Percentiles rank a stretch among this genome's conserved stretches.
Conservation (phyloP, 2,329 filamentous ascomycete species). For the Diplodia intermedia region DNA sequence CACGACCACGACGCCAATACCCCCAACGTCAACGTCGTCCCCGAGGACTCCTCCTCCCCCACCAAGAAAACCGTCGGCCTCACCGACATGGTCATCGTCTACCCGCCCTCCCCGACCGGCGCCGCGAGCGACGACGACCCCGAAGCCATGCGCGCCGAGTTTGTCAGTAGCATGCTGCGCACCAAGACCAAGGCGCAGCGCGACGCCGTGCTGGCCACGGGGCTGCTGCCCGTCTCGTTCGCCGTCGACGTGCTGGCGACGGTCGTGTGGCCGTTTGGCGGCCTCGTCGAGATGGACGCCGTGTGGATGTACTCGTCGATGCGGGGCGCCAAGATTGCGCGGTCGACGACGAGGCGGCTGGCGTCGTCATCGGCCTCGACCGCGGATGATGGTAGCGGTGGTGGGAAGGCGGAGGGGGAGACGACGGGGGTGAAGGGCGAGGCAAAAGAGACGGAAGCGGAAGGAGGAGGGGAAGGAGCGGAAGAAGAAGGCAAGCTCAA, state of each 20-base stretch:
- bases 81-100: slow-evolving; percentile 52
- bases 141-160: slow-evolving; percentile 50
- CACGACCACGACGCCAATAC: not conserved
- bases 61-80: slow-evolving; percentile 48
- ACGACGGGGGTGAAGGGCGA: slow-evolving; percentile 30
- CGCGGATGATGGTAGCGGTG: not conserved
- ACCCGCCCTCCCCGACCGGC: slow-evolving; percentile 41
- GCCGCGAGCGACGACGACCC: slow-evolving; percentile 36
- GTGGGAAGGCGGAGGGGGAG: not conserved
- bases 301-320: slow-evolving; percentile 54
- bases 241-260: slow-evolving; percentile 46
- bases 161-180: slow-evolving; percentile 52
- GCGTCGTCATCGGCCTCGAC: not conserved
- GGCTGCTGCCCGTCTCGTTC: slow-evolving; percentile 47
- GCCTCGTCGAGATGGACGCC: slow-evolving; percentile 45
- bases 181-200: slow-evolving; percentile 52
- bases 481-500: slow-evolving; percentile 41
- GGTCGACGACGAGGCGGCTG: slow-evolving; percentile 50
- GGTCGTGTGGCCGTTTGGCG: slow-evolving; percentile 49
- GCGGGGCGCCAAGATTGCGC: slow-evolving; percentile 51
- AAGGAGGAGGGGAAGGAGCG: not conserved
- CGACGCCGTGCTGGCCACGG: slow-evolving; percentile 53
- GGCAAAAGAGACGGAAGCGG: too few relatives aligned
- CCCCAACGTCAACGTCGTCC: not conserved
- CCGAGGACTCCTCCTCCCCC: slow-evolving; percentile 35